A percentile compares a stretch with the other conserved stretches of the same genome.
These are phyloP conservation scores for Bifiguratus adelaidae DNA, from an alignment of 192 early-diverging fungal species.

Conservation along the genomic window DNA sequence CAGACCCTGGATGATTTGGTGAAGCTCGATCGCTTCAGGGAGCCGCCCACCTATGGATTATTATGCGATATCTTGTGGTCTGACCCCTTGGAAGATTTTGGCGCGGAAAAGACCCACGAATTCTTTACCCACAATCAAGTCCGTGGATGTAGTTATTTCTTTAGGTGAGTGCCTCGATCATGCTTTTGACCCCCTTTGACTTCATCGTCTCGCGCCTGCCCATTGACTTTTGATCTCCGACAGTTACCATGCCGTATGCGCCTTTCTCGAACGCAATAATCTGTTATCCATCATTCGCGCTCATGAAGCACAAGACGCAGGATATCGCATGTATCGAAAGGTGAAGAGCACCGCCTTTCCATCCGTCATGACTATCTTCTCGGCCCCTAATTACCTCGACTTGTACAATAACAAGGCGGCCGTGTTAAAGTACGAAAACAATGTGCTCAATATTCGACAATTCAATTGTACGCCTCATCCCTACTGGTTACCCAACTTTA, in stretches of 20 bases:
- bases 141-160: conserved; percentile 93
- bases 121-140: conserved; percentile 89
- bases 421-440: conserved; percentile 96
- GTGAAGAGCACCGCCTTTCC: conserved; percentile 89
- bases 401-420: conserved; percentile 99
- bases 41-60: conserved; percentile 87
- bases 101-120: conserved; percentile 81
- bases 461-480: conserved; percentile 88
- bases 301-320: conserved; percentile 95
- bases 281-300: conserved; percentile 95
- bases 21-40: conserved; percentile 80
- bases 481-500: conserved; percentile 98
- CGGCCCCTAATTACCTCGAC: conserved; percentile 96
- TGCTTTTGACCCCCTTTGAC: not conserved
- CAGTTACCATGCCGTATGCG: conserved; percentile 83
- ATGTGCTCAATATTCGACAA: conserved; percentile 98
- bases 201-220: not conserved
- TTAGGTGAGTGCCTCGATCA: conserved; percentile 35
- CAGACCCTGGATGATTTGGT: conserved; percentile 83
- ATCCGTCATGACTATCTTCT: conserved; percentile 96
- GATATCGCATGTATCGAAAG: conserved; percentile 93
- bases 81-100: conserved; percentile 94
- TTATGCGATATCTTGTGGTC: conserved; percentile 96
- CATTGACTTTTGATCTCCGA: not conserved
- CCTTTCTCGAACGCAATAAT: conserved; percentile 90